These are phyloP conservation scores for Cucumis variabilis DNA, from an alignment of 331 rosid genomes.

Conservation along the genomic window DNA sequence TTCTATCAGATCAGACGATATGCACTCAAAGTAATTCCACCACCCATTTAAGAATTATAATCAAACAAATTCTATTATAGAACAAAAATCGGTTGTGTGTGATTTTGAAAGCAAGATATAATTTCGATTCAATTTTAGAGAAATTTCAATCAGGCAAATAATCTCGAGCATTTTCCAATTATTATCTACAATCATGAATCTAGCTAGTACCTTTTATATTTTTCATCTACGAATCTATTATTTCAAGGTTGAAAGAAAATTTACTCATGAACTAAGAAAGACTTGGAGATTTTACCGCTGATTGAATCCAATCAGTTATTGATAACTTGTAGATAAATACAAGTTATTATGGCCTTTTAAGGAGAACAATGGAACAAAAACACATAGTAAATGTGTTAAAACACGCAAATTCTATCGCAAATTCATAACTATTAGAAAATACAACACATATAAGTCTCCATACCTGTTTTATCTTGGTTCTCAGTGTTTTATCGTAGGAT, in stretches of 20 bases:
- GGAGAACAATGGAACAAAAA: too few relatives aligned
- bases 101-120: not conserved
- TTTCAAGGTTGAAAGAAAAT: not conserved
- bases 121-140: slow-evolving; percentile 5
- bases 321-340: too few relatives aligned
- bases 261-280: not conserved
- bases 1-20: too few relatives aligned
- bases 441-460: too few relatives aligned
- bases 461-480: too few relatives aligned
- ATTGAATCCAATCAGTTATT: not conserved
- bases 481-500: too few relatives aligned
- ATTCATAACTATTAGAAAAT: too few relatives aligned
- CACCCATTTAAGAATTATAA: not conserved
- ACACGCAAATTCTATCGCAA: too few relatives aligned
- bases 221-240: not conserved
- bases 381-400: too few relatives aligned
- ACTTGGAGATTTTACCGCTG: slow-evolving; percentile 7
- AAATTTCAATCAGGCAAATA: not conserved
- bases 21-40: not conserved
- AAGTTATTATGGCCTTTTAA: too few relatives aligned
- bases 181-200: slow-evolving; percentile 21
- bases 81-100: not conserved
- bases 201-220: not conserved
- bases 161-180: not conserved
- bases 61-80: not conserved